Percentiles rank a stretch among this genome's conserved stretches.
These are phyloP conservation scores for Coelastrella sp. DNA, from an alignment of 139 green algal genomes.

Conservation along the genomic window DNA sequence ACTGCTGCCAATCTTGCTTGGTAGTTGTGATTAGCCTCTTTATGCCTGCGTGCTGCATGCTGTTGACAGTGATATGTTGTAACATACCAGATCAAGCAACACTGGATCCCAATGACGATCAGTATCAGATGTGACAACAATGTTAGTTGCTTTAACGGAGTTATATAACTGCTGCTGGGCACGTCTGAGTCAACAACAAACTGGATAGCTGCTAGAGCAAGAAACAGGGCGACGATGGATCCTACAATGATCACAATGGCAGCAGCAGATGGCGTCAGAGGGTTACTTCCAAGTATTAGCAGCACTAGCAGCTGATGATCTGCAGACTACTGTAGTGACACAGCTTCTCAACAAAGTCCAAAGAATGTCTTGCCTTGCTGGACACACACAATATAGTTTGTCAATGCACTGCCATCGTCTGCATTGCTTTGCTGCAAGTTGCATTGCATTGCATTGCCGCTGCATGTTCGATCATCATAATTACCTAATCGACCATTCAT, in stretches of 20 bases:
- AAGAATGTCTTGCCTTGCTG: too few relatives aligned
- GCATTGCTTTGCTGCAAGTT: too few relatives aligned
- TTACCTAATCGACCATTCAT: conserved; percentile 28
- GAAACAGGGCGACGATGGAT: conserved; percentile 38
- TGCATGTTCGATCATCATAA: too few relatives aligned
- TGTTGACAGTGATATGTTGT: conserved; percentile 34
- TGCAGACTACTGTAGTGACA: too few relatives aligned
- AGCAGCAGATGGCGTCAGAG: too few relatives aligned
- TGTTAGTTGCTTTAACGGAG: conserved; percentile 37
- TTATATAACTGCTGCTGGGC: conserved; percentile 43
- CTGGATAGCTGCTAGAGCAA: conserved; percentile 46
- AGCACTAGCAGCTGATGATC: too few relatives aligned
- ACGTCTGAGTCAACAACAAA: conserved; percentile 45
- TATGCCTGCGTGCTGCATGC: background rate
- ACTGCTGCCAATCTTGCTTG: conserved; percentile 21
- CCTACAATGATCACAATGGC: background rate
- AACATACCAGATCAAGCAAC: conserved; percentile 29
- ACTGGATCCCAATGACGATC: conserved; percentile 31
- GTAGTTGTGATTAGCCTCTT: conserved; percentile 25
- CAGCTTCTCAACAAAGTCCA: too few relatives aligned
- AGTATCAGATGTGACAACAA: conserved; percentile 11
- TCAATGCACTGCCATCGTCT: too few relatives aligned
- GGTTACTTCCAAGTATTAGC: too few relatives aligned
- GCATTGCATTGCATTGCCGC: too few relatives aligned
- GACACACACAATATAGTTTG: too few relatives aligned